phyloP scores from a whole-genome alignment of 179 eudicot species.

The Beta macrorhiza region DNA sequence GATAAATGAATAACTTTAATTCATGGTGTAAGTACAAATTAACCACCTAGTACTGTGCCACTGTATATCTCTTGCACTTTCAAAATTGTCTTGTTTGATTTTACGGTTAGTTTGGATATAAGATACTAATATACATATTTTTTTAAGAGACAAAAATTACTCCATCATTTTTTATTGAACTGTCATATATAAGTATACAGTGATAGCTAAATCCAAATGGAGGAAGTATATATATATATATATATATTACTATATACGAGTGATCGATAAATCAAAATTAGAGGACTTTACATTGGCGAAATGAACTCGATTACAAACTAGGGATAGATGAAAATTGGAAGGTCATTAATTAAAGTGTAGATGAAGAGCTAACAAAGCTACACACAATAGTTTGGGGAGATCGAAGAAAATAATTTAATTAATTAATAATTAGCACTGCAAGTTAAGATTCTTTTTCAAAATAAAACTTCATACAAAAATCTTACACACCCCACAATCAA shows the following conservation, averaged over 20 bases:
- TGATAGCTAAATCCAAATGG: no score
- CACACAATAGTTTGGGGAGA: neutral
- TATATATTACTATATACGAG: no score
- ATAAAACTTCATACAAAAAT: slow-evolving; percentile 23
- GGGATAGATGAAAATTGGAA: neutral
- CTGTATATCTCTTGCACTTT: no score
- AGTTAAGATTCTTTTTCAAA: slow-evolving; percentile 11
- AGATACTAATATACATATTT: no score
- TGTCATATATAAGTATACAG: no score
- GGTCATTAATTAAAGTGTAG: neutral
- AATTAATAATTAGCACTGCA: slow-evolving; percentile 20
- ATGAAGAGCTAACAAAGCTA: neutral
- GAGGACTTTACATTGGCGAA: no score
- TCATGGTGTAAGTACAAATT: neutral
- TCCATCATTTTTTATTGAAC: no score
- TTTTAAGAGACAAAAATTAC: no score
- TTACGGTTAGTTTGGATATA: neutral
- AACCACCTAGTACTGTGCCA: neutral
- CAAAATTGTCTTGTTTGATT: no score
- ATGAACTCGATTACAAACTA: no score
- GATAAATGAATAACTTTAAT: neutral
- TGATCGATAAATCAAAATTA: no score
- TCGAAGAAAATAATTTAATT: slow-evolving; percentile 6
- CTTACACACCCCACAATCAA: slow-evolving; percentile 40
- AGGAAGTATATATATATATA: no score